phyloP scores from a whole-genome alignment of 2,329 filamentous ascomycete species.

The Aspergillus sp. region DNA sequence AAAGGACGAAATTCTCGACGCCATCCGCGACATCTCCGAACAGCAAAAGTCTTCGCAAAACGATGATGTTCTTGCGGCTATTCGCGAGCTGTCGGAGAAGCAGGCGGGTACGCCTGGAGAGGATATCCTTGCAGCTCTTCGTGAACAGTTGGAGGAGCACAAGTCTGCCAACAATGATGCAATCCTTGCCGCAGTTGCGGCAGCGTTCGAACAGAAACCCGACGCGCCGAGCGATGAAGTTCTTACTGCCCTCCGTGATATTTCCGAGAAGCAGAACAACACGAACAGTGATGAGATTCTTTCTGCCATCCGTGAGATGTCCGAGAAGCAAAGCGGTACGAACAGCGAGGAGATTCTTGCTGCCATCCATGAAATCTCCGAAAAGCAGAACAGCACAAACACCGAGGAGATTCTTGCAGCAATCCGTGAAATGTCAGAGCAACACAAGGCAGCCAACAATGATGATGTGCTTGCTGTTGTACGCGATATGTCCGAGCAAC shows the following conservation, averaged over 20 bases:
- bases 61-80: conserved; percentile 21
- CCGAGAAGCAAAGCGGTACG: not conserved
- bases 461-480: not conserved
- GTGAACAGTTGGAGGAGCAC: not conserved
- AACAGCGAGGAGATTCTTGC: not conserved
- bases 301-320: not conserved
- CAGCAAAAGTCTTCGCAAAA: conserved; percentile 30
- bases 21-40: conserved; percentile 54
- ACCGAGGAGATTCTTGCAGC: not conserved
- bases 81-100: not conserved
- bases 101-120: not conserved
- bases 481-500: not conserved
- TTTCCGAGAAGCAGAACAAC: not conserved
- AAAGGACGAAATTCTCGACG: conserved; percentile 64
- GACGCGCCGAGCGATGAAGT: not conserved
- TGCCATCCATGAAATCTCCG: not conserved
- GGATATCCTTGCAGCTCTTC: not conserved
- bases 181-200: not conserved
- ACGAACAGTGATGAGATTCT: not conserved
- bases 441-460: not conserved
- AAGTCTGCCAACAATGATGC: not conserved
- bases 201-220: not conserved
- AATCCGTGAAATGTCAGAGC: not conserved
- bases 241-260: not conserved
- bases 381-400: not conserved